Conservation (phyloP, 768 basidiomycete genomes). For the Pulveroboletus sp. region DNA sequence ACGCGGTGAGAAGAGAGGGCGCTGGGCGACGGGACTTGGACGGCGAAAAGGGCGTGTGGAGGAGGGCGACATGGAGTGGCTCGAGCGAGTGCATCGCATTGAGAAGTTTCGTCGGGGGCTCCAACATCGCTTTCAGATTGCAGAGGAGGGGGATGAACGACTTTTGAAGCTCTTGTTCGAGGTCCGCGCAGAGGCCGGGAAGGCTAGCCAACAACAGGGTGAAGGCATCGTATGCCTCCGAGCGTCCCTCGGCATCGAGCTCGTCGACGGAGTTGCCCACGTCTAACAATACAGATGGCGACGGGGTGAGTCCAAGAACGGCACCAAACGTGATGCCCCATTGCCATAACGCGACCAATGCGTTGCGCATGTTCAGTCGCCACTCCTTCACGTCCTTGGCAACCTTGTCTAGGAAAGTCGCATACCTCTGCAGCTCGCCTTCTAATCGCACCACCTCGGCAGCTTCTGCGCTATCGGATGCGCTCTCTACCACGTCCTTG, state of each 20-base stretch:
- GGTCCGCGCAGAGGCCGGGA: slow-evolving; percentile 45
- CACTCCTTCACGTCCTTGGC: slow-evolving; percentile 62
- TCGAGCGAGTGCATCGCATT: slow-evolving; percentile 70
- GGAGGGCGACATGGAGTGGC: slow-evolving; percentile 64
- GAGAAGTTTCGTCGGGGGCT: slow-evolving; percentile 60
- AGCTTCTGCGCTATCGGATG: slow-evolving; percentile 38
- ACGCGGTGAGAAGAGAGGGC: slow-evolving; percentile 62
- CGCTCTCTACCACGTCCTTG: slow-evolving; percentile 28
- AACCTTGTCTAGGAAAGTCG: slow-evolving; percentile 56
- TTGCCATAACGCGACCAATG: slow-evolving; percentile 45
- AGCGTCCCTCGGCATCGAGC: slow-evolving; percentile 25
- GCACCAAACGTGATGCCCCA: slow-evolving; percentile 67
- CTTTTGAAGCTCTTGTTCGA: slow-evolving; percentile 51
- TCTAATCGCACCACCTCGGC: slow-evolving; percentile 52
- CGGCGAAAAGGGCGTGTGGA: slow-evolving; percentile 56
- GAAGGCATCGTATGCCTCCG: slow-evolving; percentile 72
- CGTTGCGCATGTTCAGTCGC: slow-evolving; percentile 47
- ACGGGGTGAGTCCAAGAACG: slow-evolving; percentile 56
- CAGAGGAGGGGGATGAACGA: slow-evolving; percentile 55
- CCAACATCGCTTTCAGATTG: slow-evolving; percentile 53
- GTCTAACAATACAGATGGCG: slow-evolving; percentile 24
- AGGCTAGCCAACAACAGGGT: slow-evolving; percentile 53
- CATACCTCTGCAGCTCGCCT: slow-evolving; percentile 50
- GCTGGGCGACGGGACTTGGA: slow-evolving; percentile 59
- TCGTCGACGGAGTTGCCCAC: slow-evolving; percentile 7